Evolutionary conservation across 768 basidiomycete species (phyloP).

Genomic region (Russula earlei): DNA sequence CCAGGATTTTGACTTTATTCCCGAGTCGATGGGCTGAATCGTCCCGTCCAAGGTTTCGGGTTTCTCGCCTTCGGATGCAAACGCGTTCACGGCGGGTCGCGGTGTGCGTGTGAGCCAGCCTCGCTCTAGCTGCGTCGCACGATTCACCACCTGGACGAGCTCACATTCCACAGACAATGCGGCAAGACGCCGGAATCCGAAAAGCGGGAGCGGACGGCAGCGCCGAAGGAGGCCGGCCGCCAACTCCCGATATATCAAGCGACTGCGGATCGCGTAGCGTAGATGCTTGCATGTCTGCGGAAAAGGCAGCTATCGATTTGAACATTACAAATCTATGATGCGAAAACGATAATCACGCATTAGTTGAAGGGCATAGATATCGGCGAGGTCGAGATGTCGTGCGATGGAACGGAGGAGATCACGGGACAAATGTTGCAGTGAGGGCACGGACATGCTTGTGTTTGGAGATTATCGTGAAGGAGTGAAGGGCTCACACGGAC

Average conservation of each 20-base stretch:
- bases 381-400: conserved; percentile 47
- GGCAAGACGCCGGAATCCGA: conserved; percentile 57
- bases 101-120: too few relatives aligned
- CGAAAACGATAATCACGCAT: conserved; percentile 27
- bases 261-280: conserved; percentile 49
- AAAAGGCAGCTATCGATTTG: not conserved
- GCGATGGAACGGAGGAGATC: conserved; percentile 66
- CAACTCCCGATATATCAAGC: too few relatives aligned
- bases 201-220: conserved; percentile 58
- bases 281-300: conserved; percentile 53
- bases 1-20: conserved; percentile 37
- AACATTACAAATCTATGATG: not conserved
- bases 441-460: conserved; percentile 17
- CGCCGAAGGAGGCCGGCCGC: conserved; percentile 52
- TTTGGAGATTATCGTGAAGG: too few relatives aligned
- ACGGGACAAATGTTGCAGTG: conserved; percentile 47
- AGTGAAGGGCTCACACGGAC: too few relatives aligned
- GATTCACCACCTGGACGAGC: conserved; percentile 54
- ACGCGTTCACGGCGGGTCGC: conserved; percentile 34
- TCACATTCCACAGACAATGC: conserved; percentile 55
- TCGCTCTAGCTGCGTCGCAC: conserved; percentile 49
- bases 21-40: conserved; percentile 8
- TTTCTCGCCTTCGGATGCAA: conserved; percentile 11
- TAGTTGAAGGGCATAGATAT: conserved; percentile 51
- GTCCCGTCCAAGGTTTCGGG: not conserved